Conservation (phyloP, 2,329 filamentous ascomycete species). For the Penicillium frequentans region DNA sequence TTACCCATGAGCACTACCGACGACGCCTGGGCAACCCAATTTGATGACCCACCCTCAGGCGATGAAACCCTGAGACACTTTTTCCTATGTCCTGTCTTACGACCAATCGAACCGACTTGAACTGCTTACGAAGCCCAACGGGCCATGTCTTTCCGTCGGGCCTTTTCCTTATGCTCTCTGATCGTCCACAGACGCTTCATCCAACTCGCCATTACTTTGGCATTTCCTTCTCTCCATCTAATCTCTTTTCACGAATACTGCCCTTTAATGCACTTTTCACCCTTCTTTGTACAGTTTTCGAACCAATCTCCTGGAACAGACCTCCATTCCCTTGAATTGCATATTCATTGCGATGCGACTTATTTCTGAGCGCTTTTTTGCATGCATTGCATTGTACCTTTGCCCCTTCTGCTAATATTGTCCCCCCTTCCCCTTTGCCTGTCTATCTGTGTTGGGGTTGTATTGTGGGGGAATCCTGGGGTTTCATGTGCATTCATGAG, state of each 20-base stretch:
- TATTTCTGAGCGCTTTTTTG: slow-evolving; percentile 1
- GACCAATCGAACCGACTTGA: not conserved
- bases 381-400: slow-evolving; percentile 10
- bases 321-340: slow-evolving; percentile 27
- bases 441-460: not conserved
- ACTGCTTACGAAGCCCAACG: slow-evolving; percentile 1
- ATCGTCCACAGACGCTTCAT: not conserved
- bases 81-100: slow-evolving; percentile 15
- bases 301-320: slow-evolving; percentile 14
- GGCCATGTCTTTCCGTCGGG: slow-evolving; percentile 7
- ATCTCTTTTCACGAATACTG: slow-evolving; percentile 26
- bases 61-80: not conserved
- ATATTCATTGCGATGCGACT: slow-evolving; percentile 20
- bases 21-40: slow-evolving; percentile 11
- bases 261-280: slow-evolving; percentile 32
- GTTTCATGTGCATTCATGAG: slow-evolving; percentile 16
- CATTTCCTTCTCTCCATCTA: slow-evolving; percentile 28
- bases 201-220: slow-evolving; percentile 19
- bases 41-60: not conserved
- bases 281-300: slow-evolving; percentile 31
- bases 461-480: slow-evolving; percentile 5
- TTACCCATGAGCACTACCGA: slow-evolving; percentile 24
- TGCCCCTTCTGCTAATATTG: slow-evolving; percentile 2
- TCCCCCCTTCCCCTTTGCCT: not conserved
- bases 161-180: not conserved